Base-by-base conservation (phyloP, 768 basidiomycete genomes). In the Hypholoma fasciculare region DNA sequence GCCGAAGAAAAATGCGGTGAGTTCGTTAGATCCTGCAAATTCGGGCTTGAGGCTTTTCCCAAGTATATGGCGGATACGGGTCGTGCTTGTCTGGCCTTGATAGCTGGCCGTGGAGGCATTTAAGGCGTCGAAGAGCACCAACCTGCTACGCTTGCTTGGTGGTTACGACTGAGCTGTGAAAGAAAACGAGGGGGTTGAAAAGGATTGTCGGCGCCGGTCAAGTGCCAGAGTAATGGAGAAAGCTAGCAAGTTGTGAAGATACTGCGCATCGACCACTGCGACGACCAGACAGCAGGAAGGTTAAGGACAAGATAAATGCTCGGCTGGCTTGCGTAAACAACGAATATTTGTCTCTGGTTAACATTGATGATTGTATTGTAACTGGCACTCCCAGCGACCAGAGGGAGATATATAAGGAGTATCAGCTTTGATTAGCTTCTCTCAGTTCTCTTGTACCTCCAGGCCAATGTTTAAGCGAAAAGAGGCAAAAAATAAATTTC, bases 51-150 rank as follows among this genome's bases (percentile, higher is more conserved):
- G 53, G 63, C 65, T 55, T 69, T 69, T 11, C 78, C 78, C 53
- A 80, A 69, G 66, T 74, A 80, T 17, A 80, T 73, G 23, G 77
- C 77, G n/a, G 77, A 78, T 14, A 72, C 64, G 16, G 77, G 76
- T 44, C 78, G 73, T 52, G 67, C 57, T 59, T 74, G 73, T 49
- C 69, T 72, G 17, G 61, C 34, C 61, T 67, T 70, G 23, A 71
- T 53, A 19, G 69, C 60, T 23, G 73, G 71, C 42, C 78, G 71
- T 19, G 73, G 75, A 58, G 76, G 74, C 78, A 78, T 80, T 60
- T 60, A 65, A 48, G 52, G 56, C 46, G 49, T 46, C 49, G 52
- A 39, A 51, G 49, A 46, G 42, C 26, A 51, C 43, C 43, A 30
- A 49, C 42, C 42, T 63, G 53, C 54, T 39, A 38, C 52, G 46